Evolutionary conservation across 768 basidiomycete species (phyloP).

Genomic region (Suillus paluster): DNA sequence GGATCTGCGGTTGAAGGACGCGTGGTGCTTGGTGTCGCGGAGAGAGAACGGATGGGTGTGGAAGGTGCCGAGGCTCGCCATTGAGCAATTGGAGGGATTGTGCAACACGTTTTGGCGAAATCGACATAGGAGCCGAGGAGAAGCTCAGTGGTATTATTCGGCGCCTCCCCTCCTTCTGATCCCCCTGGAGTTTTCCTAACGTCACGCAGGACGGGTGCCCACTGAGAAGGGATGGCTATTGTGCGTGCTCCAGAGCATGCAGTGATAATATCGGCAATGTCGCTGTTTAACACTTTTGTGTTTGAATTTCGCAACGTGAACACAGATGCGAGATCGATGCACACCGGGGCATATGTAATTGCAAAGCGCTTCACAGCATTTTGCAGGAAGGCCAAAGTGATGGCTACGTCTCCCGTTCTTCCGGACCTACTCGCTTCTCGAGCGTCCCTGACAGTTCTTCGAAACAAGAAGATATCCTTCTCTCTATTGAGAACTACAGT

Average conservation of each 20-base stretch:
- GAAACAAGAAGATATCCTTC: conserved; percentile 37
- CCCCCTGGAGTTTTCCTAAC: conserved; percentile 9
- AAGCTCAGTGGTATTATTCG: conserved; percentile 5
- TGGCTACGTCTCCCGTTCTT: too few relatives aligned
- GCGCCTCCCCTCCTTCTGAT: neutral
- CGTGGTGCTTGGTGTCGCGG: conserved; percentile 12
- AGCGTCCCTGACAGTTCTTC: conserved; percentile 39
- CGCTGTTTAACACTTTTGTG: conserved; percentile 24
- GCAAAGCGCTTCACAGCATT: conserved; percentile 42
- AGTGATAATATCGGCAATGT: conserved; percentile 28
- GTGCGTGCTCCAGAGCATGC: conserved; percentile 39
- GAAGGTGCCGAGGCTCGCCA: conserved; percentile 20
- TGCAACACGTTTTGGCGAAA: neutral
- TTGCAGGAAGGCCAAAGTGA: conserved; percentile 29
- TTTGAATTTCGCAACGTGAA: conserved; percentile 19
- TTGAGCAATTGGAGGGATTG: conserved; percentile 4
- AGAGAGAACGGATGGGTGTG: conserved; percentile 7
- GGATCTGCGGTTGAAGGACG: conserved; percentile 32
- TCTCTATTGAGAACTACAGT: conserved; percentile 41
- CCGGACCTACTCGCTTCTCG: neutral
- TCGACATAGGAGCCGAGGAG: conserved; percentile 15
- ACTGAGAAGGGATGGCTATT: conserved; percentile 30
- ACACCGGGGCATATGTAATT: conserved; percentile 31
- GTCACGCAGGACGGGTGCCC: conserved; percentile 7
- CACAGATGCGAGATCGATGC: neutral